Evolutionary conservation across 2,329 filamentous ascomycete genomes (phyloP).

Genomic region (Colletotrichum sp.): DNA sequence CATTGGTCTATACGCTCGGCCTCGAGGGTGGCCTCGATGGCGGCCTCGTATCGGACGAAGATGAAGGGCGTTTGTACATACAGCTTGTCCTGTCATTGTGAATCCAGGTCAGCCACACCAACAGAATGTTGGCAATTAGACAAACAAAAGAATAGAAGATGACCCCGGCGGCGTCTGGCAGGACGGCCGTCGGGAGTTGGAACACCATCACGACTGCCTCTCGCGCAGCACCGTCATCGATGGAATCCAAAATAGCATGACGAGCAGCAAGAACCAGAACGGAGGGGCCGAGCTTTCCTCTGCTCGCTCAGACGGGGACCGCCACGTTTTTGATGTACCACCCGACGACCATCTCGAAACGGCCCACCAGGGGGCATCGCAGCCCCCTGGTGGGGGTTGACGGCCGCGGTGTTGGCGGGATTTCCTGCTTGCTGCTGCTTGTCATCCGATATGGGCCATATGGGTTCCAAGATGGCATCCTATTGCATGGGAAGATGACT

Average conservation of each 20-base stretch:
- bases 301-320: not conserved
- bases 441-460: not conserved
- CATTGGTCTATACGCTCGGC: not conserved
- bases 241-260: not conserved
- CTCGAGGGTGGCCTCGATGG: not conserved
- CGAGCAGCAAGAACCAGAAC: not conserved
- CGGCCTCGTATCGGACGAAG: not conserved
- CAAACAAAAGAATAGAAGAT: slow-evolving; percentile 13
- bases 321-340: slow-evolving; percentile 4
- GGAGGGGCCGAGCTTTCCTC: not conserved
- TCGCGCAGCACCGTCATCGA: not conserved
- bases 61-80: not conserved
- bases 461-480: not conserved
- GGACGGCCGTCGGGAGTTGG: slow-evolving; percentile 17
- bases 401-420: not conserved
- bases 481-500: slow-evolving; percentile 2
- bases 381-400: slow-evolving; percentile 4
- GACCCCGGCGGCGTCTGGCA: slow-evolving; percentile 3
- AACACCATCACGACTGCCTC: slow-evolving; percentile 14
- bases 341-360: not conserved
- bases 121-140: slow-evolving; percentile 3
- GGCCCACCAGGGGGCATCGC: not conserved
- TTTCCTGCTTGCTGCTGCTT: not conserved
- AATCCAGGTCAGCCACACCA: slow-evolving; percentile 16
- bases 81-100: slow-evolving; percentile 18